phyloP scores from a whole-genome alignment of 257 asterid species.

The Fraxinus quadrangulata region DNA sequence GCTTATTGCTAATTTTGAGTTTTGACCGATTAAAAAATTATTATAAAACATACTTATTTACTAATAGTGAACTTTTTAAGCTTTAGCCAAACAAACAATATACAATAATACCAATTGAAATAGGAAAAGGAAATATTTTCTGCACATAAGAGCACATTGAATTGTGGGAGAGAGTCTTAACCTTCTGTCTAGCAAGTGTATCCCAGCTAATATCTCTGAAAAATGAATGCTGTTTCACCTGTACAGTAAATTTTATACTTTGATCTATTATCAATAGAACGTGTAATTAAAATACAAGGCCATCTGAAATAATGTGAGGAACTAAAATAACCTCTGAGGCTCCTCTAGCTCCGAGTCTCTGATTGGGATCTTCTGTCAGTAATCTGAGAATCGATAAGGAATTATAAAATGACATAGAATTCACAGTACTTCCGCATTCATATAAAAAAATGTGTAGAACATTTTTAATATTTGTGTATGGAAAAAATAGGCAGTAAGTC shows the following conservation, averaged over 20 bases:
- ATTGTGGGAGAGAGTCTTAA: constrained; percentile 22
- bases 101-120: too few relatives aligned
- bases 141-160: background rate
- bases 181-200: constrained; percentile 98
- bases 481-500: constrained; percentile 3
- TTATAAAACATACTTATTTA: background rate
- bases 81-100: background rate
- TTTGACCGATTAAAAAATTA: background rate
- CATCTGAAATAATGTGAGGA: background rate
- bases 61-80: background rate
- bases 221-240: constrained; percentile 95
- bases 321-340: constrained; percentile 73
- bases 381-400: constrained; percentile 46
- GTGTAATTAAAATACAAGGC: background rate
- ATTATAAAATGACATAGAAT: background rate
- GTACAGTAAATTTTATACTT: constrained; percentile 23
- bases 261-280: constrained; percentile 4
- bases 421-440: background rate
- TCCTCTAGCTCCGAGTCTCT: constrained; percentile 93
- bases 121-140: background rate
- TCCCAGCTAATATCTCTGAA: constrained; percentile 98
- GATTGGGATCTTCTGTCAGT: constrained; percentile 93
- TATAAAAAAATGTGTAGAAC: background rate
- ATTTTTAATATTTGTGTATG: background rate
- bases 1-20: background rate